Base-by-base conservation (phyloP, 139 green algal species). In the Marvania coccoides region DNA sequence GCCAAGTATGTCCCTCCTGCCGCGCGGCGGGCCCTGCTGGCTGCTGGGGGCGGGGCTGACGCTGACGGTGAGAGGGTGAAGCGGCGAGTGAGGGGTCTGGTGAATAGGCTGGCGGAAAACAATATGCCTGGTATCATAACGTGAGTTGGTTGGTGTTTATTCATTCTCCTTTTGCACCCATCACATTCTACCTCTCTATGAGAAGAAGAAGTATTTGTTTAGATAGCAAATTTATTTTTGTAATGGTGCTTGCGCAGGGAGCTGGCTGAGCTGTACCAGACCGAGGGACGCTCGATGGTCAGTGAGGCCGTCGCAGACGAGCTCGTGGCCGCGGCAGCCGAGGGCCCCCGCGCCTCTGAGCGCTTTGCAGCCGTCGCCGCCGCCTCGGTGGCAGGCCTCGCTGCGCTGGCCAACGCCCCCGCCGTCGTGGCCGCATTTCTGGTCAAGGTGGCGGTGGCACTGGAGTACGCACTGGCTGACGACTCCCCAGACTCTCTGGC, bases 81-180 rank as follows among this genome's bases (percentile, higher is more conserved):
- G 58, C 67, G 78, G 8, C 72, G 76, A 4, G 70, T 92, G 40
- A 82, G 78, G 15, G 87, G 87, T 19, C 74, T 91, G 42, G 74
- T 94, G 36, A 94, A 94, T 71, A 77, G 85, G 33, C 71, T 93
- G 56, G 81, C 84, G 0, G 84, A 89, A 53, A 47, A 71, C 40
- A 94, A 89, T 75, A 65, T 94, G 33, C 69, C 80, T 58, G 48
- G 63, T 31, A 87, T 91, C 15, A 68, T 69, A 2, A 51, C 15
- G 65, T 65, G 40, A 37, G 33, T 42, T 51, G 19, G 19, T 51
- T 51, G 42, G 19, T 19, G 42, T 51, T 51, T 51, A 19, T 51
- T 51, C 42, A 28, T 51, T 51, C 19, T 28, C 19, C 19, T 51
- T 51, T 19, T 51, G 19, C 19, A 28, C 19, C 19, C 42, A 19